phyloP scores from a whole-genome alignment of 2,329 filamentous ascomycete species.

The Verticillium longisporum region DNA sequence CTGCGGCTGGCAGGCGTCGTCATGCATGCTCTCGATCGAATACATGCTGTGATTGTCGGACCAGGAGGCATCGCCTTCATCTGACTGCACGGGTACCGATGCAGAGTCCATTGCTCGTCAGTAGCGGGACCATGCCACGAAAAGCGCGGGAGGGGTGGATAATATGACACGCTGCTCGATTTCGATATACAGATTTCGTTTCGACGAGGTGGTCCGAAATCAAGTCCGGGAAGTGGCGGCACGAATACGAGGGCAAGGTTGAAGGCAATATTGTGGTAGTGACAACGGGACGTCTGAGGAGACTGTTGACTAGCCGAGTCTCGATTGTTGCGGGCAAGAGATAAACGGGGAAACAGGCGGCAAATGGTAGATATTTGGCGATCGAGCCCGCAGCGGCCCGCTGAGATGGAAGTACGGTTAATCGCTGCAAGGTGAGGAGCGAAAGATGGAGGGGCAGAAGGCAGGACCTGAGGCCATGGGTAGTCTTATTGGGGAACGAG shows the following conservation, averaged over 20 bases:
- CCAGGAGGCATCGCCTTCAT: slow-evolving; percentile 37
- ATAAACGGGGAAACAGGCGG: neutral
- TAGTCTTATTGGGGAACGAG: neutral
- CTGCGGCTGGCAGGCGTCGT: slow-evolving; percentile 18
- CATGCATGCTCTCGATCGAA: slow-evolving; percentile 32
- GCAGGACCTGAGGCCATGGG: neutral
- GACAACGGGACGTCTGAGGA: neutral
- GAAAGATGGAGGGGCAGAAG: neutral
- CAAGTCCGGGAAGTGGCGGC: neutral
- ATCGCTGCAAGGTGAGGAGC: neutral
- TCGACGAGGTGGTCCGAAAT: neutral
- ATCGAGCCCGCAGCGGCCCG: neutral
- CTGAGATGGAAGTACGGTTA: neutral
- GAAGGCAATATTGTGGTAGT: no score
- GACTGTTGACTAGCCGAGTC: neutral
- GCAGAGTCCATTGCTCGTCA: slow-evolving; percentile 40
- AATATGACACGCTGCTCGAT: neutral
- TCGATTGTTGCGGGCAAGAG: neutral
- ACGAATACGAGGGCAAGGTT: no score
- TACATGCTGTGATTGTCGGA: slow-evolving; percentile 36
- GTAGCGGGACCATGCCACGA: slow-evolving; percentile 33
- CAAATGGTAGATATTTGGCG: neutral
- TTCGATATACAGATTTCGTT: neutral
- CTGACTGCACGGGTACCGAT: slow-evolving; percentile 29
- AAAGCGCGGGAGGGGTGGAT: neutral